These are phyloP conservation scores for Aspergillus udagawae DNA, from an alignment of 2,329 filamentous ascomycete species.

Conservation along the genomic window DNA sequence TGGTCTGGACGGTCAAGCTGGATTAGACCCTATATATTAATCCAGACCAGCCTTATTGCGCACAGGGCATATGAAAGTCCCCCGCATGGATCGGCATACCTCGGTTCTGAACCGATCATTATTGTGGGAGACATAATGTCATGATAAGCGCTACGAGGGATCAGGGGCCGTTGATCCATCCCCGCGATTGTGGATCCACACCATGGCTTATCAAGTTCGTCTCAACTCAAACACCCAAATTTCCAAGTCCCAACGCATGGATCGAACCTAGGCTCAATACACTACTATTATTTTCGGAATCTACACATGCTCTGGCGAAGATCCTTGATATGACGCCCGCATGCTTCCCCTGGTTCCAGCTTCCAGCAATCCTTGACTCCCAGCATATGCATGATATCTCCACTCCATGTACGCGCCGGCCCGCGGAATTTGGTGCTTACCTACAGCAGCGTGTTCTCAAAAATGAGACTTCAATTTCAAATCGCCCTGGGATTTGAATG, in stretches of 20 bases:
- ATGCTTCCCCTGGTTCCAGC: background rate
- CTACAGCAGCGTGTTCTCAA: background rate
- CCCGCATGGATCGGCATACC: background rate
- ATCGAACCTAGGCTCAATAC: background rate
- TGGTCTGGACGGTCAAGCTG: background rate
- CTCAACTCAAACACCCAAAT: background rate
- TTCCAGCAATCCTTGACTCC: background rate
- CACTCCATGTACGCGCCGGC: too few species aligned
- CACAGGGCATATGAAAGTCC: background rate
- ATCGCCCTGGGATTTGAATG: background rate
- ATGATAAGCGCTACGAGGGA: background rate
- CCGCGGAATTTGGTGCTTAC: background rate
- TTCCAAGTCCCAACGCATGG: background rate
- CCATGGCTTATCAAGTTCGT: background rate
- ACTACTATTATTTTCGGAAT: background rate
- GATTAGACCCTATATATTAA: background rate
- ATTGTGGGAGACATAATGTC: background rate
- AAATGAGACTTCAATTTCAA: background rate
- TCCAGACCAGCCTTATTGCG: background rate
- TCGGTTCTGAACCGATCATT: background rate
- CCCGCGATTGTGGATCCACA: background rate
- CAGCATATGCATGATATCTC: background rate
- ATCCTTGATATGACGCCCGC: background rate
- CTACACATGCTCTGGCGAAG: background rate
- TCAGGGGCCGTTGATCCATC: background rate